Conservation (phyloP, 2,329 filamentous ascomycete species). For the Colletotrichum tamarilloi region DNA sequence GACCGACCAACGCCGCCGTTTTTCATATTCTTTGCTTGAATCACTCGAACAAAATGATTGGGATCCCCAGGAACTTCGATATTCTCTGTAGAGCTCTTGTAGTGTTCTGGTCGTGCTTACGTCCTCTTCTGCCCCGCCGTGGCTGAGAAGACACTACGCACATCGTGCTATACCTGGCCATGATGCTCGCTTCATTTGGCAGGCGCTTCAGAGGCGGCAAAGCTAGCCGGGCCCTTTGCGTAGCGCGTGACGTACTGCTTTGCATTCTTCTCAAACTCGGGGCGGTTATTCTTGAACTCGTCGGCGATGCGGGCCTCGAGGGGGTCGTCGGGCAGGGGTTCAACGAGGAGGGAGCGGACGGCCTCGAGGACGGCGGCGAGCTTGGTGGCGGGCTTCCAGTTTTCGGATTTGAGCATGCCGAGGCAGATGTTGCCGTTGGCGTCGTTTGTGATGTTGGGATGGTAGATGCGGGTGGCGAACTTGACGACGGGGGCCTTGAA, state of each 20-base stretch:
- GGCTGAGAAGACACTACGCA: background rate
- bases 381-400: constrained; percentile 91
- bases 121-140: background rate
- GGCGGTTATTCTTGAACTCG: constrained; percentile 77
- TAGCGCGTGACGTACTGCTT: constrained; percentile 80
- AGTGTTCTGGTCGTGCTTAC: background rate
- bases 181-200: background rate
- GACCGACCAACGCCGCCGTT: constrained; percentile 1
- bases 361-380: constrained; percentile 81
- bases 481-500: constrained; percentile 87
- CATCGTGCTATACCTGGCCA: background rate
- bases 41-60: background rate
- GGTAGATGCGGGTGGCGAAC: constrained; percentile 93
- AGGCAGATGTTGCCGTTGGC: constrained; percentile 87
- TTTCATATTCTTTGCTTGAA: background rate
- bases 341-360: constrained; percentile 77
- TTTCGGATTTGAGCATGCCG: constrained; percentile 82
- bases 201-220: constrained; percentile 41
- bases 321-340: constrained; percentile 90
- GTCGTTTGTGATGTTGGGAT: constrained; percentile 94
- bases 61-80: no score
- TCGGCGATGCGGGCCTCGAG: constrained; percentile 89
- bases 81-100: background rate
- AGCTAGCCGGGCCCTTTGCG: constrained; percentile 62
- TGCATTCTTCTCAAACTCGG: constrained; percentile 79